These are phyloP conservation scores for Colletotrichum liaoningense DNA, from an alignment of 2,329 filamentous ascomycete species.

Conservation along the genomic window DNA sequence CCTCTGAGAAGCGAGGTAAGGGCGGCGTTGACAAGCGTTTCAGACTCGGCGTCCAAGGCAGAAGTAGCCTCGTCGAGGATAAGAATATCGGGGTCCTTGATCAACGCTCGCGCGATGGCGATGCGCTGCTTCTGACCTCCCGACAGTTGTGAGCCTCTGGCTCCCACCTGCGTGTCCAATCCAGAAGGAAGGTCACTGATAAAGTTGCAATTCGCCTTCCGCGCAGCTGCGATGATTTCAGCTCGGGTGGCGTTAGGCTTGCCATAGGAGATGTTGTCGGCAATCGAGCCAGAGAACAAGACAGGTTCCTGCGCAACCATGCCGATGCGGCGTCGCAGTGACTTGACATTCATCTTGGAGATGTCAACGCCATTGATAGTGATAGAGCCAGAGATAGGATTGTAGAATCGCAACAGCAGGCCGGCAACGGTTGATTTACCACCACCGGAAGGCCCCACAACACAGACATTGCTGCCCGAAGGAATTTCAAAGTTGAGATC, in stretches of 20 bases:
- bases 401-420: conserved; percentile 92
- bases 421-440: conserved; percentile 96
- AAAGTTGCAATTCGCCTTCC: conserved; percentile 95
- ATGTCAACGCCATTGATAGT: conserved; percentile 88
- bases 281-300: conserved; percentile 85
- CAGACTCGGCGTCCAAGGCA: conserved; percentile 94
- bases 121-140: conserved; percentile 98
- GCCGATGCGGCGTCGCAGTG: conserved; percentile 89
- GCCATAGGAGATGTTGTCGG: conserved; percentile 93
- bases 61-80: conserved; percentile 98
- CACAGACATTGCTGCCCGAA: conserved; percentile 92
- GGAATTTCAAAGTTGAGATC: conserved; percentile 91
- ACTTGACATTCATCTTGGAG: conserved; percentile 89
- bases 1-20: conserved; percentile 83
- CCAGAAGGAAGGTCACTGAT: conserved; percentile 97
- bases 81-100: conserved; percentile 96
- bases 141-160: conserved; percentile 91
- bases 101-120: conserved; percentile 91
- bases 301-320: conserved; percentile 97
- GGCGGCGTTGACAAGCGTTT: conserved; percentile 95
- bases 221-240: conserved; percentile 88
- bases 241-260: conserved; percentile 80
- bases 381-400: conserved; percentile 80
- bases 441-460: conserved; percentile 95
- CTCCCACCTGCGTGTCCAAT: conserved; percentile 92